A percentile compares a stretch with the other conserved stretches of the same genome.
These are phyloP conservation scores for Alternaria hordeiaustralica DNA, from an alignment of 2,329 filamentous ascomycete species.

Conservation along the genomic window DNA sequence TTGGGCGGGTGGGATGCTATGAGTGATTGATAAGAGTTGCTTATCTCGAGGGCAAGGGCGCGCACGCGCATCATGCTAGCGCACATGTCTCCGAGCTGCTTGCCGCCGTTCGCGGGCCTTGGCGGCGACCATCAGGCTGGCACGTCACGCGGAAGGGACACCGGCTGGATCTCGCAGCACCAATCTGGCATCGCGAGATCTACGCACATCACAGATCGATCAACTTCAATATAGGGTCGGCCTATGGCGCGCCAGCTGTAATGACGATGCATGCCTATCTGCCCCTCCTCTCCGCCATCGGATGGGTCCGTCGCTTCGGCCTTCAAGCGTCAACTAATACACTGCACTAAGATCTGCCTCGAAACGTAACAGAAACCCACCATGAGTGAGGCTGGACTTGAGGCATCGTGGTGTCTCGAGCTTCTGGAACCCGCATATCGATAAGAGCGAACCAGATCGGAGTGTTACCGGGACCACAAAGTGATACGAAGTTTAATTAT, in stretches of 20 bases:
- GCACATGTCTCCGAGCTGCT: slow-evolving; percentile 1
- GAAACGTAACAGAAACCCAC: slow-evolving; percentile 37
- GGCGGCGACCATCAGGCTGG: slow-evolving; percentile 12
- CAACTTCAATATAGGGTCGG: neutral
- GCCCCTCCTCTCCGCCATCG: slow-evolving; percentile 33
- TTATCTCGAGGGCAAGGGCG: slow-evolving; percentile 13
- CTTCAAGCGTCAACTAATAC: slow-evolving; percentile 21
- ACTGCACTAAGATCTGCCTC: slow-evolving; percentile 25
- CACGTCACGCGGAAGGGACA: neutral
- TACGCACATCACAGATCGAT: neutral
- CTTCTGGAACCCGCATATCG: neutral
- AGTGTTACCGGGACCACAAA: neutral
- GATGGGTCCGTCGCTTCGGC: slow-evolving; percentile 9
- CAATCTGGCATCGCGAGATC: neutral
- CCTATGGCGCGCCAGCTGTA: neutral
- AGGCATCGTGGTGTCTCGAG: slow-evolving; percentile 2
- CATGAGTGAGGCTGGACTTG: neutral
- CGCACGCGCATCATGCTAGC: slow-evolving; percentile 8
- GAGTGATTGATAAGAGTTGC: slow-evolving; percentile 24
- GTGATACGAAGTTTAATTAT: neutral
- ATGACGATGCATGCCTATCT: neutral
- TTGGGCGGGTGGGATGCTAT: slow-evolving; percentile 20
- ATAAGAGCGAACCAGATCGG: neutral
- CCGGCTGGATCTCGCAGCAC: slow-evolving; percentile 5
- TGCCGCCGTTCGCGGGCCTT: slow-evolving; percentile 34